Percentiles rank a stretch among this genome's conserved stretches.
Conservation (phyloP, 345 rosid species). For the rapeseed (Brassica napus) region DNA sequence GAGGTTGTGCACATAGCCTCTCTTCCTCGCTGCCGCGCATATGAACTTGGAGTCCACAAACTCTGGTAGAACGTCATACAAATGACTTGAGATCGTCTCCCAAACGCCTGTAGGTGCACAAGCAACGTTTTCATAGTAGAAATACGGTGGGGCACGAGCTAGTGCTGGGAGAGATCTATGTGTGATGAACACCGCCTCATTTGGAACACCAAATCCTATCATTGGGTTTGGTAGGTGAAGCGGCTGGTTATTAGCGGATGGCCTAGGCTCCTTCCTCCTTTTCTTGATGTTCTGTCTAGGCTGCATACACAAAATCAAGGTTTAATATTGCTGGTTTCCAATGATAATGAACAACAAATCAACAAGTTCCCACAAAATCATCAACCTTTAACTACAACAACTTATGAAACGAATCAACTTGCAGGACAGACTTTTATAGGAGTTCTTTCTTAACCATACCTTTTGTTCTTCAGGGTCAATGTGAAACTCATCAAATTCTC, state of each 20-base stretch:
- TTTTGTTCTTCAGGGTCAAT: slow-evolving; percentile 52
- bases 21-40: slow-evolving; percentile 88
- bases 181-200: slow-evolving; percentile 36
- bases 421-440: not conserved
- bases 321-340: not conserved
- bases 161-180: slow-evolving; percentile 60
- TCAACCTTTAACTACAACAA: not conserved
- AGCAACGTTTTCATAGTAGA: slow-evolving; percentile 92
- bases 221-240: slow-evolving; percentile 80
- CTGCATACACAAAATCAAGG: slow-evolving; percentile 32
- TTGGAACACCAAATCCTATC: slow-evolving; percentile 89
- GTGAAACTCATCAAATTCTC: slow-evolving; percentile 55
- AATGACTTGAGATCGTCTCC: slow-evolving; percentile 68
- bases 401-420: not conserved
- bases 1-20: slow-evolving; percentile 87
- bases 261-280: slow-evolving; percentile 45
- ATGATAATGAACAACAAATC: not conserved
- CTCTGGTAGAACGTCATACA: slow-evolving; percentile 75
- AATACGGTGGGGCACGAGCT: slow-evolving; percentile 72
- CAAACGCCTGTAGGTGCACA: slow-evolving; percentile 95
- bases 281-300: slow-evolving; percentile 51
- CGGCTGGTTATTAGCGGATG: slow-evolving; percentile 43
- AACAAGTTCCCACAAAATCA: not conserved
- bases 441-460: slow-evolving; percentile 40
- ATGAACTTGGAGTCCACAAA: slow-evolving; percentile 81